Conservation (phyloP, 2,329 filamentous ascomycete genomes). For the Sphaerostilbella broomeana region DNA sequence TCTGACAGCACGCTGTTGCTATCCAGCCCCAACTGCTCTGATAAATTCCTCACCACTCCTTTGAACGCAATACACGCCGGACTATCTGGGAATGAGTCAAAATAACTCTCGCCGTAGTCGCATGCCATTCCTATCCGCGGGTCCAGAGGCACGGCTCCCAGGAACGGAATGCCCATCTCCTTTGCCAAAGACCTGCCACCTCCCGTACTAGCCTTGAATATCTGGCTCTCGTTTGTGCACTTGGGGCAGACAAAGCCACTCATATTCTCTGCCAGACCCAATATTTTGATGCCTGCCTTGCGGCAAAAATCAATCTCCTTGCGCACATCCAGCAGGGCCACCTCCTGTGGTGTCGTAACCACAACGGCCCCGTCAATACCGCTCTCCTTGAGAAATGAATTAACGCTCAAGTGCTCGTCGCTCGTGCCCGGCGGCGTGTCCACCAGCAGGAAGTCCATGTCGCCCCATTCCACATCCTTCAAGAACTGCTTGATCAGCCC, state of each 20-base stretch:
- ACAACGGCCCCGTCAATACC: conserved; percentile 91
- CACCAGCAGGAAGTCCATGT: conserved; percentile 85
- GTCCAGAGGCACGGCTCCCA: conserved; percentile 86
- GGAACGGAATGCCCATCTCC: conserved; percentile 81
- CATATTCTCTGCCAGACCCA: conserved; percentile 98
- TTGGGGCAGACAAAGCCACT: conserved; percentile 92
- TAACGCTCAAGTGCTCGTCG: conserved; percentile 93
- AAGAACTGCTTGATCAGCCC: conserved; percentile 96
- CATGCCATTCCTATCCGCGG: conserved; percentile 93
- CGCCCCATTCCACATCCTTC: conserved; percentile 97
- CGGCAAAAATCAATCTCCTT: conserved; percentile 98
- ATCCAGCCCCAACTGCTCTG: conserved; percentile 57
- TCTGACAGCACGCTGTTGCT: conserved; percentile 45
- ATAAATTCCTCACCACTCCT: conserved; percentile 69
- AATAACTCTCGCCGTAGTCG: conserved; percentile 95
- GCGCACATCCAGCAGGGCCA: conserved; percentile 82
- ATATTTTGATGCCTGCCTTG: conserved; percentile 82
- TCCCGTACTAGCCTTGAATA: conserved; percentile 87
- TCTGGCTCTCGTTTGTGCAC: conserved; percentile 74
- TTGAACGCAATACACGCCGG: conserved; percentile 80
- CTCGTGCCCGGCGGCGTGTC: conserved; percentile 94
- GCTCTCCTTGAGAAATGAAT: conserved; percentile 81
- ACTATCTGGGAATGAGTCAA: conserved; percentile 88
- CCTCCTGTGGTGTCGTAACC: conserved; percentile 92
- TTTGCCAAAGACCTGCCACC: conserved; percentile 73